Evolutionary conservation across 2,329 filamentous ascomycete genomes (phyloP).

Genomic region (Cercospora berteroae): DNA sequence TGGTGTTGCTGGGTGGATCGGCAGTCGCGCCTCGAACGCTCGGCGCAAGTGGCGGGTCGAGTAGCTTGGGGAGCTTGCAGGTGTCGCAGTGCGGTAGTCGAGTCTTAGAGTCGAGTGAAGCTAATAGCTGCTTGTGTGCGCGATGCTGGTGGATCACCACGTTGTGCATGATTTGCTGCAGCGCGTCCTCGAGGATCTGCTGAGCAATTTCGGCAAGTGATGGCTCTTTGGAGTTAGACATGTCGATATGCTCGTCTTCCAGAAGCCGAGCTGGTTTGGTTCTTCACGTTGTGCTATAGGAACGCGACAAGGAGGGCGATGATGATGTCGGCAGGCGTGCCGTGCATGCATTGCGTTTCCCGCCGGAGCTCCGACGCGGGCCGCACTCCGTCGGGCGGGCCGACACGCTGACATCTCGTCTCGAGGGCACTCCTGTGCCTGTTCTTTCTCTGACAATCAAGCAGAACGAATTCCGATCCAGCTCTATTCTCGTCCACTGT

Average conservation of each 20-base stretch:
- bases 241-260: background rate
- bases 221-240: slow-evolving; percentile 14
- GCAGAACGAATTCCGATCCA: too few relatives aligned
- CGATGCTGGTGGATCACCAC: slow-evolving; percentile 72
- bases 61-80: slow-evolving; percentile 70
- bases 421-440: background rate
- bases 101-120: slow-evolving; percentile 69
- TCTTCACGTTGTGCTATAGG: background rate
- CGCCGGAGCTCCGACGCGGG: background rate
- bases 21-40: slow-evolving; percentile 35
- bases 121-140: slow-evolving; percentile 74
- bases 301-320: background rate
- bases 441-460: too few relatives aligned
- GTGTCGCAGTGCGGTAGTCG: slow-evolving; percentile 70
- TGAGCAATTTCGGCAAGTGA: slow-evolving; percentile 45
- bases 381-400: background rate
- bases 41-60: slow-evolving; percentile 64
- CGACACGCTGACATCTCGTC: background rate
- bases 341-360: background rate
- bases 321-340: background rate
- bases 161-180: slow-evolving; percentile 75
- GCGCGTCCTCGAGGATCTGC: slow-evolving; percentile 68
- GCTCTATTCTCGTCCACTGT: too few relatives aligned
- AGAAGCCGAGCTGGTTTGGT: background rate
- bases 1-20: slow-evolving; percentile 45